phyloP scores from a whole-genome alignment of 805 yeast species.

The Candida saitoana region DNA sequence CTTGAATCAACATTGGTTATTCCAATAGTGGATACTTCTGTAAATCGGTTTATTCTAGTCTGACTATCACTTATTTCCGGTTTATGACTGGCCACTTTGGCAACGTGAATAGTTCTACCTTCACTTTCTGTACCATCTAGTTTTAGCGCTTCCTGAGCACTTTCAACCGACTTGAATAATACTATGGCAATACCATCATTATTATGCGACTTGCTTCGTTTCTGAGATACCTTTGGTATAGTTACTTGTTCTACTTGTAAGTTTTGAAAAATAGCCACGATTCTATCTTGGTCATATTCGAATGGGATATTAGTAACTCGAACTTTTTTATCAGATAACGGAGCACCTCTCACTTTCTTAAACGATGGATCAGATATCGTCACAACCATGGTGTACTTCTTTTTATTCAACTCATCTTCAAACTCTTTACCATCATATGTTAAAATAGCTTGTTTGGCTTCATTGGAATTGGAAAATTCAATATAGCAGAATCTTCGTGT shows the following conservation, averaged over 20 bases:
- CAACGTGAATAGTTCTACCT: slow-evolving; percentile 47
- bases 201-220: slow-evolving; percentile 24
- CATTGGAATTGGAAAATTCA: slow-evolving; percentile 45
- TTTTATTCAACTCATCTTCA: slow-evolving; percentile 21
- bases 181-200: slow-evolving; percentile 70
- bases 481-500: slow-evolving; percentile 72
- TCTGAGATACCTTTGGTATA: slow-evolving; percentile 41
- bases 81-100: slow-evolving; percentile 21
- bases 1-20: slow-evolving; percentile 29
- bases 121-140: slow-evolving; percentile 40
- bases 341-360: slow-evolving; percentile 36
- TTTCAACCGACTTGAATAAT: slow-evolving; percentile 38
- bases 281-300: slow-evolving; percentile 30
- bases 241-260: slow-evolving; percentile 47
- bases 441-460: slow-evolving; percentile 42
- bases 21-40: slow-evolving; percentile 17
- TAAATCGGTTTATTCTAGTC: slow-evolving; percentile 12
- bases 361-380: slow-evolving; percentile 59
- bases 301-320: slow-evolving; percentile 39
- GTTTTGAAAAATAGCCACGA: slow-evolving; percentile 40
- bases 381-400: slow-evolving; percentile 43
- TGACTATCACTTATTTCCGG: slow-evolving; percentile 13
- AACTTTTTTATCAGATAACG: slow-evolving; percentile 54
- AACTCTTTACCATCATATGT: slow-evolving; percentile 36
- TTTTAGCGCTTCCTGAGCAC: slow-evolving; percentile 45